Conservation (phyloP, 495 filamentous ascomycete species). For the Daldinia vernicosa region DNA sequence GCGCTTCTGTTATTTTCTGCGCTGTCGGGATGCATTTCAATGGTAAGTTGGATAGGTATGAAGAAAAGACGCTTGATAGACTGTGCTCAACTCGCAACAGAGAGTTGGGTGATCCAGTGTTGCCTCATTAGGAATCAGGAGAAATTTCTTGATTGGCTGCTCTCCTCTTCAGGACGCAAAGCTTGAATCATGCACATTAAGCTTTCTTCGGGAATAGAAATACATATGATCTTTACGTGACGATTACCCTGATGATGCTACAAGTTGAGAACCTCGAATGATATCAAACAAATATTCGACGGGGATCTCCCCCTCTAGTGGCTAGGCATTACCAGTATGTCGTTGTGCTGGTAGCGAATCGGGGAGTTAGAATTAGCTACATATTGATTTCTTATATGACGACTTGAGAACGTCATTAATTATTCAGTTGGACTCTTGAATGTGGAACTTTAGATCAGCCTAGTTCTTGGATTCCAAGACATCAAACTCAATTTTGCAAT, state of each 20-base stretch:
- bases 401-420: neutral
- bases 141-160: slow-evolving; percentile 11
- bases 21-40: neutral
- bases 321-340: neutral
- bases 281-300: neutral
- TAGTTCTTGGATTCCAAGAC: neutral
- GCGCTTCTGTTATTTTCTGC: neutral
- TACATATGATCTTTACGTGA: neutral
- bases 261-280: neutral
- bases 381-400: neutral
- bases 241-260: neutral
- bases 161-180: slow-evolving; percentile 7
- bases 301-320: neutral
- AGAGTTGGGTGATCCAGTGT: neutral
- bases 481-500: neutral
- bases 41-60: neutral
- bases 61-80: neutral
- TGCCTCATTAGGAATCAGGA: neutral
- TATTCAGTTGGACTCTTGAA: neutral
- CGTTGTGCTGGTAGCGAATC: neutral
- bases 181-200: too few species aligned
- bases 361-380: neutral
- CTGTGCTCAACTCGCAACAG: neutral
- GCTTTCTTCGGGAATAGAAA: too few species aligned
- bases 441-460: neutral